phyloP scores from a whole-genome alignment of 2,329 filamentous ascomycete species.

The Penicillium psychrosexuale region DNA sequence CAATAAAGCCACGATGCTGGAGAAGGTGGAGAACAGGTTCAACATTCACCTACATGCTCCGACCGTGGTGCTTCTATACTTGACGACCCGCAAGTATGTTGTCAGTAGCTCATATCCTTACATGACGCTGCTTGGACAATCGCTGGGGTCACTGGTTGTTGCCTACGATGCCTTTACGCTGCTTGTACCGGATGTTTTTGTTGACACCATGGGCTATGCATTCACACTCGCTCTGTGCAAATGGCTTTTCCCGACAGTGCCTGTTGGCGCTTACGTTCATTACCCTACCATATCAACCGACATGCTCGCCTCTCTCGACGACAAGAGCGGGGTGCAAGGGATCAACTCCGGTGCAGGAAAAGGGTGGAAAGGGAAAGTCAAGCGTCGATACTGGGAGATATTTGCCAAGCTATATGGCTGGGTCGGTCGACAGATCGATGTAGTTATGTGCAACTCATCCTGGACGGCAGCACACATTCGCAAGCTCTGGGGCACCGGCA shows the following conservation, averaged over 20 bases:
- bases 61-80: slow-evolving; percentile 82
- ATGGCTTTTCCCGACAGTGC: slow-evolving; percentile 72
- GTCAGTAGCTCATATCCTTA: slow-evolving; percentile 83
- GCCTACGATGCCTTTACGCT: slow-evolving; percentile 92
- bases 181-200: slow-evolving; percentile 85
- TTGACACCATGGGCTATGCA: slow-evolving; percentile 98
- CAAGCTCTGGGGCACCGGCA: slow-evolving; percentile 67
- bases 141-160: slow-evolving; percentile 78
- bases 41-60: slow-evolving; percentile 85
- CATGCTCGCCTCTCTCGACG: slow-evolving; percentile 82
- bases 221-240: slow-evolving; percentile 82
- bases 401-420: slow-evolving; percentile 81
- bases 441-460: slow-evolving; percentile 95
- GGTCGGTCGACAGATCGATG: slow-evolving; percentile 78
- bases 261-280: slow-evolving; percentile 91
- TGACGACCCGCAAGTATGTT: slow-evolving; percentile 82
- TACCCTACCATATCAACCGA: slow-evolving; percentile 98
- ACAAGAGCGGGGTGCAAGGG: slow-evolving; percentile 62
- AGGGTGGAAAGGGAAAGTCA: slow-evolving; percentile 66
- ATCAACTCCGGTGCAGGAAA: slow-evolving; percentile 79
- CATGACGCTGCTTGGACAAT: slow-evolving; percentile 93
- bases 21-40: slow-evolving; percentile 79
- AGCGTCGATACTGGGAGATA: slow-evolving; percentile 78
- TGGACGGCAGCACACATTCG: slow-evolving; percentile 88
- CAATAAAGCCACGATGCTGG: slow-evolving; percentile 73